These are phyloP conservation scores for Hevea brasiliensis DNA, from an alignment of 345 rosid genomes.

Conservation along the genomic window DNA sequence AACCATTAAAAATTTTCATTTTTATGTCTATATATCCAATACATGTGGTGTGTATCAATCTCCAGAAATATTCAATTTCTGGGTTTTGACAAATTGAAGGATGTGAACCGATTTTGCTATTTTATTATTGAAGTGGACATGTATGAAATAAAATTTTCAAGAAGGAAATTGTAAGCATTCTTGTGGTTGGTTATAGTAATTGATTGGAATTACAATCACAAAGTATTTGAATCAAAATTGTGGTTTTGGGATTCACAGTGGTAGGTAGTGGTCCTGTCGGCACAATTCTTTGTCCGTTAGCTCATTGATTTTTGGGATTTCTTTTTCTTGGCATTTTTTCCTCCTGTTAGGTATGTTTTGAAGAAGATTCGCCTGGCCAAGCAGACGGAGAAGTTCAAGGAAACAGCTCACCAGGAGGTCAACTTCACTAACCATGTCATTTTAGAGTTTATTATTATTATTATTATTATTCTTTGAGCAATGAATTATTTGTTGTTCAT, in stretches of 20 bases:
- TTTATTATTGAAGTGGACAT: neutral
- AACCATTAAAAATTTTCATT: neutral
- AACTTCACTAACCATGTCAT: conserved; percentile 8
- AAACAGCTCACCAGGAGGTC: conserved; percentile 89
- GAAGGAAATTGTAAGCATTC: neutral
- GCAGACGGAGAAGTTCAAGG: conserved; percentile 89
- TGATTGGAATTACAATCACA: neutral
- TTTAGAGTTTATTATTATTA: too few species aligned
- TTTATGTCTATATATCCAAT: neutral
- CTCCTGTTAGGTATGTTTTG: conserved; percentile 73
- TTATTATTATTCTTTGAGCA: neutral
- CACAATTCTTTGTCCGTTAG: conserved; percentile 34
- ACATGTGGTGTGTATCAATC: neutral
- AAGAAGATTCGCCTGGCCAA: conserved; percentile 85
- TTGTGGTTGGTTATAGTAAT: neutral
- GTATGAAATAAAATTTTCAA: neutral
- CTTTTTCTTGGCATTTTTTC: conserved; percentile 18
- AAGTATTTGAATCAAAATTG: conserved; percentile 9
- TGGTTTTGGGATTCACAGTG: conserved; percentile 6
- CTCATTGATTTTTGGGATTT: conserved; percentile 7
- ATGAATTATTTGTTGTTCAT: neutral
- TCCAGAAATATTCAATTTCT: neutral
- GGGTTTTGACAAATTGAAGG: conserved; percentile 14
- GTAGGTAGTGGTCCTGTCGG: conserved; percentile 28
- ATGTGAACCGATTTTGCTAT: neutral